These are phyloP conservation scores for Marasmius fiardii DNA, from an alignment of 1,284 basidiomycete species.

Conservation along the genomic window DNA sequence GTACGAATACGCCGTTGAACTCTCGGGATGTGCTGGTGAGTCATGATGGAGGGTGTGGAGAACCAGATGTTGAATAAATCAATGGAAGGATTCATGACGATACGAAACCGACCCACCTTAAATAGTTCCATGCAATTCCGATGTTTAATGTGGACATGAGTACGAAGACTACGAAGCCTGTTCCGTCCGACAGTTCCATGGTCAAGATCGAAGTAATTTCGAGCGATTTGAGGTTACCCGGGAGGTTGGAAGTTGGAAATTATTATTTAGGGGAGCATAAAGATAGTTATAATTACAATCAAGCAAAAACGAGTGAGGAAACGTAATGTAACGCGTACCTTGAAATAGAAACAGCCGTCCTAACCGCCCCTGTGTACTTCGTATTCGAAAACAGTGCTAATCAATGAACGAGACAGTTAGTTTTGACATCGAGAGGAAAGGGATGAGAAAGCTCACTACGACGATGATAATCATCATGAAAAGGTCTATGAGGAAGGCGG, in stretches of 20 bases:
- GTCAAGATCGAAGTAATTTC: too few species aligned
- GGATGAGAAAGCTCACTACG: background rate
- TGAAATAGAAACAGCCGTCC: constrained; percentile 8
- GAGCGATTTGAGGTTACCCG: too few species aligned
- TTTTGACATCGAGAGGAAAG: background rate
- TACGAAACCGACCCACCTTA: constrained; percentile 8
- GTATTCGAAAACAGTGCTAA: constrained; percentile 4
- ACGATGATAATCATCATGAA: constrained; percentile 11
- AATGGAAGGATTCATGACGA: background rate
- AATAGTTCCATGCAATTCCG: constrained; percentile 12
- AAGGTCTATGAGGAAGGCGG: constrained; percentile 13
- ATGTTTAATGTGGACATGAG: constrained; percentile 19
- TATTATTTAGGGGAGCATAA: too few species aligned
- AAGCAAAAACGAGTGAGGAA: too few species aligned
- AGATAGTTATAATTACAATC: too few species aligned
- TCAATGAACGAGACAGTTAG: background rate
- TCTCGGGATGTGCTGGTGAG: constrained; percentile 11
- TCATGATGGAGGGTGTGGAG: background rate
- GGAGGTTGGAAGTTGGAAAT: too few species aligned
- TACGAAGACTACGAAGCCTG: constrained; percentile 16
- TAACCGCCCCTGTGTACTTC: constrained; percentile 5
- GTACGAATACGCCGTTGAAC: constrained; percentile 16
- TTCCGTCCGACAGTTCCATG: too few species aligned
- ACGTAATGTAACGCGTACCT: too few species aligned
- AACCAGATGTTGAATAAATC: background rate